These are phyloP conservation scores for Psilocybe cyanescens DNA, from an alignment of 768 basidiomycete genomes.

Conservation along the genomic window DNA sequence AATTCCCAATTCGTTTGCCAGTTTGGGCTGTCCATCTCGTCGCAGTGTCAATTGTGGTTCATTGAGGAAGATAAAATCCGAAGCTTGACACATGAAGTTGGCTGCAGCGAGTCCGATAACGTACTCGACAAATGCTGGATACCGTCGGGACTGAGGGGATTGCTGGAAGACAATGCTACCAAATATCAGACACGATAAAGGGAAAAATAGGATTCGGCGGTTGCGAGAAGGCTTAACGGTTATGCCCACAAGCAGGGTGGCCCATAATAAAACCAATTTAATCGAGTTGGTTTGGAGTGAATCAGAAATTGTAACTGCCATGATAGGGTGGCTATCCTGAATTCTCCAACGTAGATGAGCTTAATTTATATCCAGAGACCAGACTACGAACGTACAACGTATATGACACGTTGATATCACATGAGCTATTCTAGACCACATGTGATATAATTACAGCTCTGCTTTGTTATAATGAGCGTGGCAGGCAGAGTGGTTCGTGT, in stretches of 20 bases:
- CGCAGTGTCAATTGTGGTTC: constrained; percentile 6
- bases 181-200: neutral
- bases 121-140: neutral
- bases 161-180: neutral
- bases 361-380: neutral
- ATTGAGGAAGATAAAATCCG: constrained; percentile 9
- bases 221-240: neutral
- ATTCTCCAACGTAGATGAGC: neutral
- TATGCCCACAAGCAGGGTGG: neutral
- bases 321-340: neutral
- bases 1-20: neutral
- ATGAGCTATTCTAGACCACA: neutral
- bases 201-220: neutral
- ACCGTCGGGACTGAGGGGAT: neutral
- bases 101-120: neutral
- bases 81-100: constrained; percentile 6
- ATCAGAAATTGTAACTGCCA: too few relatives aligned
- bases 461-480: too few relatives aligned
- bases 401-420: neutral
- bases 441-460: too few relatives aligned
- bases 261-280: neutral
- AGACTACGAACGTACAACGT: neutral
- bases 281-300: neutral
- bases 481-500: too few relatives aligned
- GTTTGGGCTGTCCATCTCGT: constrained; percentile 1